Conservation (phyloP, 108 stramenopile species). For the Cyclotella kingstonii region DNA sequence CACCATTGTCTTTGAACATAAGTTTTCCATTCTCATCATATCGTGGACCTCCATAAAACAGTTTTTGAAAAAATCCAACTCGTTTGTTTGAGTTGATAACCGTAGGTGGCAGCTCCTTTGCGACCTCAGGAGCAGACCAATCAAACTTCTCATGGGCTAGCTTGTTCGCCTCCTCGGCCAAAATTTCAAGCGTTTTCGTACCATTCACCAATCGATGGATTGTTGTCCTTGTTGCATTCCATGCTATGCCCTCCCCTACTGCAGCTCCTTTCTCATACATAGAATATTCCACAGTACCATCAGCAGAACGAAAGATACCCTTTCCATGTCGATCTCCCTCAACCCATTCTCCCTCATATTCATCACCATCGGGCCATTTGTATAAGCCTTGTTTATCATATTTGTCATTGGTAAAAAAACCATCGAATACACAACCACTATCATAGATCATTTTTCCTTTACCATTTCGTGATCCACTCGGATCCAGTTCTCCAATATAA, state of each 20-base stretch:
- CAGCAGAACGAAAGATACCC: not conserved
- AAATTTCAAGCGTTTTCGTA: slow-evolving; percentile 1
- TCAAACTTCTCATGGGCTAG: slow-evolving; percentile 13
- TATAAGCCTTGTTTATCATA: slow-evolving; percentile 27
- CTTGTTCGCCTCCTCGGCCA: slow-evolving; percentile 25
- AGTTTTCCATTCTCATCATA: slow-evolving; percentile 13
- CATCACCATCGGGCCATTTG: slow-evolving; percentile 16
- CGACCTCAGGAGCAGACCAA: slow-evolving; percentile 8
- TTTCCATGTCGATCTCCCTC: slow-evolving; percentile 15
- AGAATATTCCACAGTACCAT: slow-evolving; percentile 17
- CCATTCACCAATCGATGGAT: slow-evolving; percentile 3
- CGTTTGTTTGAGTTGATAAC: not conserved
- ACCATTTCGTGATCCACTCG: slow-evolving; percentile 17
- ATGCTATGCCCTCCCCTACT: slow-evolving; percentile 7
- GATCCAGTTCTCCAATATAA: slow-evolving; percentile 15
- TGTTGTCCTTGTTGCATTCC: slow-evolving; percentile 15
- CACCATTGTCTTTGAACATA: slow-evolving; percentile 37
- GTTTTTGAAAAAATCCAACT: slow-evolving; percentile 11
- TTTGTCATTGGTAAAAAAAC: slow-evolving; percentile 26
- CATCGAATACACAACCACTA: slow-evolving; percentile 20
- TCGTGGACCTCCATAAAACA: slow-evolving; percentile 12
- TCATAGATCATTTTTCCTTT: slow-evolving; percentile 32
- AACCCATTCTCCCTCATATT: slow-evolving; percentile 21
- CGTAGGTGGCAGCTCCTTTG: not conserved
- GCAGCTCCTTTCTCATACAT: not conserved